Conservation (phyloP, 1,284 basidiomycete genomes). For the Cryptococcus hybrid region DNA sequence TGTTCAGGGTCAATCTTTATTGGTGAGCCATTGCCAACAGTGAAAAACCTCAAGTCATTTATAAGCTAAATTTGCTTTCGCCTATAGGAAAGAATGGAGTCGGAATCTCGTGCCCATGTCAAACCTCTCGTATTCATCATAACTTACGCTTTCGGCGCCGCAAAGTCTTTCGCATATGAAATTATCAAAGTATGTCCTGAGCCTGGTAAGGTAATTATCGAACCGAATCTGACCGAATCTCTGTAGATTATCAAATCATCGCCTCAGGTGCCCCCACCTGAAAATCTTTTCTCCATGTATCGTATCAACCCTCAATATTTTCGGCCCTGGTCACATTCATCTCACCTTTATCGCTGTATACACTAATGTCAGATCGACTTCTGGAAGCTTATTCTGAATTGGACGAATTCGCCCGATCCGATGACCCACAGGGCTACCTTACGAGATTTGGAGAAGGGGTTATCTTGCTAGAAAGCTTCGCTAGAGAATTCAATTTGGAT, state of each 20-base stretch:
- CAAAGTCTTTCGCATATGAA: constrained; percentile 25
- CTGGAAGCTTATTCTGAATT: constrained; percentile 16
- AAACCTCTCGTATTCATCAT: constrained; percentile 29
- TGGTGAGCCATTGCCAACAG: constrained; percentile 13
- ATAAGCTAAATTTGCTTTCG: too few species aligned
- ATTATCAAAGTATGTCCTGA: constrained; percentile 22
- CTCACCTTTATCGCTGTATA: constrained; percentile 20
- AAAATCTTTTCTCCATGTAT: constrained; percentile 32
- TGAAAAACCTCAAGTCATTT: neutral
- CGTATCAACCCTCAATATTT: constrained; percentile 29
- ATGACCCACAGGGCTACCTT: constrained; percentile 46
- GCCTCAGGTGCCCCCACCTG: constrained; percentile 24
- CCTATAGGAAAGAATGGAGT: constrained; percentile 17
- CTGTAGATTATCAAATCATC: constrained; percentile 22
- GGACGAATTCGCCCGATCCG: constrained; percentile 24
- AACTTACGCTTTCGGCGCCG: constrained; percentile 24
- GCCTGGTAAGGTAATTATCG: too few species aligned
- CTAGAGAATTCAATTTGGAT: constrained; percentile 19
- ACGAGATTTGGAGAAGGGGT: constrained; percentile 48
- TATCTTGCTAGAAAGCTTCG: constrained; percentile 40
- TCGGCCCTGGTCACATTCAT: constrained; percentile 17
- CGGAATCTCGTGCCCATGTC: constrained; percentile 25
- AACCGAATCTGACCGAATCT: constrained; percentile 2
- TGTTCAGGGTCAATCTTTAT: constrained; percentile 9
- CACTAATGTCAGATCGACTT: constrained; percentile 21